Conservation (phyloP, 768 basidiomycete species). For the Calocybe cyanea region DNA sequence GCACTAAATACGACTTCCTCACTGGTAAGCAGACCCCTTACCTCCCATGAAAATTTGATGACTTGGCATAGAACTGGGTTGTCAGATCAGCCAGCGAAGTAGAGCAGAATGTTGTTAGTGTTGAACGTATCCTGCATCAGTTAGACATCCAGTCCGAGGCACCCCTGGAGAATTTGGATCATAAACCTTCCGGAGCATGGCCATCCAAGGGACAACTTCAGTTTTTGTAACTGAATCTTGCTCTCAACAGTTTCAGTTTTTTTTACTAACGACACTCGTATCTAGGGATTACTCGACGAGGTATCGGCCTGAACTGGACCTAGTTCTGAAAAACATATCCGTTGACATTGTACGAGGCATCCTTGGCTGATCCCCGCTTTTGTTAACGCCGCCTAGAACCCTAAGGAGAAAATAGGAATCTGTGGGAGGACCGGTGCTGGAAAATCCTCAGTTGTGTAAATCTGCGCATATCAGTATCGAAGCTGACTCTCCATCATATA, state of each 20-base stretch:
- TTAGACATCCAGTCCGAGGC: constrained; percentile 72
- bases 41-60: background rate
- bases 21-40: constrained; percentile 44
- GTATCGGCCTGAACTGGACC: constrained; percentile 78
- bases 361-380: background rate
- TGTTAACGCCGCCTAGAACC: constrained; percentile 41
- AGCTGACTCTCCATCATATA: constrained; percentile 19
- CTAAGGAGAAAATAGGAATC: constrained; percentile 88
- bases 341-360: constrained; percentile 56
- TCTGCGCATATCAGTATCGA: background rate
- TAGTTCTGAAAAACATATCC: constrained; percentile 73
- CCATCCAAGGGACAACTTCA: constrained; percentile 69
- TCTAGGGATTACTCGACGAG: constrained; percentile 65
- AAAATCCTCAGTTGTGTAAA: constrained; percentile 61
- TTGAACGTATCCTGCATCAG: constrained; percentile 85
- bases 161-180: constrained; percentile 60
- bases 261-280: constrained; percentile 3
- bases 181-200: constrained; percentile 58
- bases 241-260: background rate
- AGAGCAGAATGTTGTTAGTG: constrained; percentile 87
- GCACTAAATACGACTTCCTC: constrained; percentile 81
- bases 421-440: constrained; percentile 80
- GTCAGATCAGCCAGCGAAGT: constrained; percentile 83
- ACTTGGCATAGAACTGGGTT: constrained; percentile 39
- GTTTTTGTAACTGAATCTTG: constrained; percentile 52